phyloP scores from a whole-genome alignment of 805 yeast genomes.

The Lachancea meyersii region DNA sequence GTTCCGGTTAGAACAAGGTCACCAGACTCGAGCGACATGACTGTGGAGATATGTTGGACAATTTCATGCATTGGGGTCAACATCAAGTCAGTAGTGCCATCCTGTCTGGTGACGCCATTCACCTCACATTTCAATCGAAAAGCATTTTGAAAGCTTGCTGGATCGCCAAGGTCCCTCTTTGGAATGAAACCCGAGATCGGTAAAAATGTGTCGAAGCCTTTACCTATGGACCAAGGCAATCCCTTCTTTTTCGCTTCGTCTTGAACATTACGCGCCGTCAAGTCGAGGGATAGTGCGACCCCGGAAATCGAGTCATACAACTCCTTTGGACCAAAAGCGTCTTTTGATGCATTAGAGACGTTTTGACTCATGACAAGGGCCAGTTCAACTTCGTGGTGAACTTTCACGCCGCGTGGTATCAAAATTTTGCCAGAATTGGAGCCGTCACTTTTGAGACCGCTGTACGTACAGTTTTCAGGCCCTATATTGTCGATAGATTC shows the following conservation, averaged over 20 bases:
- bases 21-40: slow-evolving; percentile 87
- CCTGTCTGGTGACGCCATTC: slow-evolving; percentile 65
- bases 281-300: slow-evolving; percentile 82
- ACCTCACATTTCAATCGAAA: slow-evolving; percentile 37
- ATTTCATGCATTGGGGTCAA: slow-evolving; percentile 79
- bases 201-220: slow-evolving; percentile 93
- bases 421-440: slow-evolving; percentile 63
- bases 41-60: slow-evolving; percentile 71
- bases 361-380: slow-evolving; percentile 67
- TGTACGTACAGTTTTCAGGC: slow-evolving; percentile 13
- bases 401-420: slow-evolving; percentile 72
- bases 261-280: slow-evolving; percentile 95
- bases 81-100: slow-evolving; percentile 77
- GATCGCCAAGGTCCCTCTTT: slow-evolving; percentile 55
- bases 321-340: slow-evolving; percentile 50
- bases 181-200: slow-evolving; percentile 78
- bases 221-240: slow-evolving; percentile 93
- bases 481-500: not conserved
- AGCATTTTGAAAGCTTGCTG: slow-evolving; percentile 42
- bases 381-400: slow-evolving; percentile 91
- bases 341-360: slow-evolving; percentile 50
- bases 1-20: slow-evolving; percentile 93
- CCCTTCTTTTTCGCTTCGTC: slow-evolving; percentile 91
- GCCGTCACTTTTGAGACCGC: slow-evolving; percentile 27
- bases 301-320: slow-evolving; percentile 79